These are phyloP conservation scores for Phycomyces blakesleeanus DNA, from an alignment of 192 early-diverging fungal species.

Conservation along the genomic window DNA sequence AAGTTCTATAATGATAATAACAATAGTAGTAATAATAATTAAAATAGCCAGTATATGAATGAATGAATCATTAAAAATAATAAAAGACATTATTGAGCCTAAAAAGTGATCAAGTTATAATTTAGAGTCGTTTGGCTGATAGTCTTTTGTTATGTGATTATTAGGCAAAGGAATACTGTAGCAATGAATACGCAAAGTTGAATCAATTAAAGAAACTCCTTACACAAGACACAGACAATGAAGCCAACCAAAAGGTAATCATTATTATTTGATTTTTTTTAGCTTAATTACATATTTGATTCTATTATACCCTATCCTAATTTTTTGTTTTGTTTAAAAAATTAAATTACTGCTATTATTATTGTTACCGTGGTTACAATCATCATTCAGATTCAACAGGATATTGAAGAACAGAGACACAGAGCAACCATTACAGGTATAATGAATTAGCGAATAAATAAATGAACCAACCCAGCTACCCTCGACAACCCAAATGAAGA, in stretches of 20 bases:
- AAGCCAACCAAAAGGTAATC: not conserved
- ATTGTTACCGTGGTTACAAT: not conserved
- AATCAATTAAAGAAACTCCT: constrained; percentile 4
- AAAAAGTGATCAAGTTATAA: not conserved
- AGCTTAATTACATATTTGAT: too few species aligned
- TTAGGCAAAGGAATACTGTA: constrained; percentile 21
- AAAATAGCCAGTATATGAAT: too few species aligned
- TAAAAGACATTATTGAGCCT: not conserved
- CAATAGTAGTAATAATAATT: too few species aligned
- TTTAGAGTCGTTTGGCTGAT: constrained; percentile 1
- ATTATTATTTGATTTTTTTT: too few species aligned
- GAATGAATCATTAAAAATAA: constrained; percentile 8
- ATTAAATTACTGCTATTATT: too few species aligned
- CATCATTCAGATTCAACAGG: constrained; percentile 19
- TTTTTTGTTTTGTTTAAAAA: too few species aligned
- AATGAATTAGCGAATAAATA: too few species aligned
- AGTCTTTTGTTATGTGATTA: not conserved
- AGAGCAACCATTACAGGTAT: constrained; percentile 15
- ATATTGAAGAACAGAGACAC: constrained; percentile 21
- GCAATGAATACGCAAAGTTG: constrained; percentile 10
- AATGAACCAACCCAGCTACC: too few species aligned
- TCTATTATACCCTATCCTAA: too few species aligned
- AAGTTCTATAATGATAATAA: constrained; percentile 5
- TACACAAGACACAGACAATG: not conserved
- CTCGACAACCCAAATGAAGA: too few species aligned